Conservation (phyloP, 2,329 filamentous ascomycete species). For the Raffaelea deltoideospora region DNA sequence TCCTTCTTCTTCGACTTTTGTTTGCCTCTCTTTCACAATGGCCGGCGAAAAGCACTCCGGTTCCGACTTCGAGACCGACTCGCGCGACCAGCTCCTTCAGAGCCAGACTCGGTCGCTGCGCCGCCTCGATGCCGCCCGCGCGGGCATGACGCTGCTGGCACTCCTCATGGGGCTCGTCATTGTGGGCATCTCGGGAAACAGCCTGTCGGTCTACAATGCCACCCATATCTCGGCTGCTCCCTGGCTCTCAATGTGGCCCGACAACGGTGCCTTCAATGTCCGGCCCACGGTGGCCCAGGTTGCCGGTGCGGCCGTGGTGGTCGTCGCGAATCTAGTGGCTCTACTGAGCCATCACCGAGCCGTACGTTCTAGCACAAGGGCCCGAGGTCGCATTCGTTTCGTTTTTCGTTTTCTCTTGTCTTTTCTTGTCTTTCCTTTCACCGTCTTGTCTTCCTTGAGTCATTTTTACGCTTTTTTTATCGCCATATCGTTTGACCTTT, state of each 20-base stretch:
- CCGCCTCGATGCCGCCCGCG: slow-evolving; percentile 26
- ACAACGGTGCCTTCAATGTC: slow-evolving; percentile 31
- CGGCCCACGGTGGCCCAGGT: slow-evolving; percentile 41
- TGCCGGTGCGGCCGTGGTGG: slow-evolving; percentile 32
- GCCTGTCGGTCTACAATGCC: slow-evolving; percentile 37
- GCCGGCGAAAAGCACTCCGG: slow-evolving; percentile 10
- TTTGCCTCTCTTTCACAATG: slow-evolving; percentile 1
- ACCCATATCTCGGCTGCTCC: slow-evolving; percentile 32
- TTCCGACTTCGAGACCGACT: slow-evolving; percentile 34
- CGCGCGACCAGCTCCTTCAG: slow-evolving; percentile 21
- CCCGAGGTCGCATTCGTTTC: no score
- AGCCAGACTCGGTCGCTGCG: slow-evolving; percentile 23
- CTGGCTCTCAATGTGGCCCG: slow-evolving; percentile 40
- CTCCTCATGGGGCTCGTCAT: slow-evolving; percentile 35
- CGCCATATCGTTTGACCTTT: no score
- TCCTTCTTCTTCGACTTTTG: slow-evolving; percentile 2
- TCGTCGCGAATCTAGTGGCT: slow-evolving; percentile 30
- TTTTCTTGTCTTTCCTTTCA: not conserved
- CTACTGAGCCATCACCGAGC: slow-evolving; percentile 31
- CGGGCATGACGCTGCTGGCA: slow-evolving; percentile 32
- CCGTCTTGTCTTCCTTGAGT: not conserved
- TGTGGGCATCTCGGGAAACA: slow-evolving; percentile 38
- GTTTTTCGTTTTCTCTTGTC: not conserved
- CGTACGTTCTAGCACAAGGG: no score
- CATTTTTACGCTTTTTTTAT: not conserved